Evolutionary conservation across 2,329 filamentous ascomycete species (phyloP).

Genomic region (Aspergillus sp.): DNA sequence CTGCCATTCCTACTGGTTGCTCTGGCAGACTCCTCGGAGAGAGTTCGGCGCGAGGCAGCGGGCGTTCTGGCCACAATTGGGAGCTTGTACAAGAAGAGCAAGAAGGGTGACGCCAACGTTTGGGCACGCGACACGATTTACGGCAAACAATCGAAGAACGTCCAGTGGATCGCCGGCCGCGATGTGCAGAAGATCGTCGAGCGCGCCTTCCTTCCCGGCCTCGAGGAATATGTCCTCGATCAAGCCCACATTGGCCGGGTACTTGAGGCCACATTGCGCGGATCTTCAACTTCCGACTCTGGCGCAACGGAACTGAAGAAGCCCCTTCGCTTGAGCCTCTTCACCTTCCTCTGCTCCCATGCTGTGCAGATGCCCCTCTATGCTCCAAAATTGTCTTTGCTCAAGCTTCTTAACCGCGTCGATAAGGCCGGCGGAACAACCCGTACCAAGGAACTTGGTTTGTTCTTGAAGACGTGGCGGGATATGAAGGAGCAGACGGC

Average conservation of each 20-base stretch:
- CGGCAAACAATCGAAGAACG: conserved; percentile 51
- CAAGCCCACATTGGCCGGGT: conserved; percentile 67
- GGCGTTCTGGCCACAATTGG: conserved; percentile 64
- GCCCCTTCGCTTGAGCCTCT: conserved; percentile 63
- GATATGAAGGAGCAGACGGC: conserved; percentile 56
- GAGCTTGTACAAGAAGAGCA: conserved; percentile 51
- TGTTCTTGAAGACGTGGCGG: conserved; percentile 71
- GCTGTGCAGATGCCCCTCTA: conserved; percentile 68
- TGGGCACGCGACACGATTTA: conserved; percentile 71
- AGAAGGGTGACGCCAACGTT: conserved; percentile 44
- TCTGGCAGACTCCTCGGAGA: conserved; percentile 72
- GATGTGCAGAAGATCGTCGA: conserved; percentile 64
- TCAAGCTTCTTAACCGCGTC: conserved; percentile 73
- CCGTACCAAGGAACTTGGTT: conserved; percentile 75
- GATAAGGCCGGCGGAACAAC: conserved; percentile 70
- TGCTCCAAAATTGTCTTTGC: conserved; percentile 68
- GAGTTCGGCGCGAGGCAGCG: conserved; percentile 74
- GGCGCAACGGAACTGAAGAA: conserved; percentile 62
- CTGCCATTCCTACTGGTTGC: conserved; percentile 79
- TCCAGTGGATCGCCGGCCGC: conserved; percentile 62
- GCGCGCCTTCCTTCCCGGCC: conserved; percentile 67
- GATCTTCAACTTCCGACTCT: conserved; percentile 37
- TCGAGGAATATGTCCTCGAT: conserved; percentile 88
- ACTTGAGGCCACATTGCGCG: conserved; percentile 63
- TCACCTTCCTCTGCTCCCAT: conserved; percentile 75